Percentiles rank a stretch among this genome's conserved stretches.
These are phyloP conservation scores for Lyophyllum shimeji DNA, from an alignment of 768 basidiomycete genomes.

Conservation along the genomic window DNA sequence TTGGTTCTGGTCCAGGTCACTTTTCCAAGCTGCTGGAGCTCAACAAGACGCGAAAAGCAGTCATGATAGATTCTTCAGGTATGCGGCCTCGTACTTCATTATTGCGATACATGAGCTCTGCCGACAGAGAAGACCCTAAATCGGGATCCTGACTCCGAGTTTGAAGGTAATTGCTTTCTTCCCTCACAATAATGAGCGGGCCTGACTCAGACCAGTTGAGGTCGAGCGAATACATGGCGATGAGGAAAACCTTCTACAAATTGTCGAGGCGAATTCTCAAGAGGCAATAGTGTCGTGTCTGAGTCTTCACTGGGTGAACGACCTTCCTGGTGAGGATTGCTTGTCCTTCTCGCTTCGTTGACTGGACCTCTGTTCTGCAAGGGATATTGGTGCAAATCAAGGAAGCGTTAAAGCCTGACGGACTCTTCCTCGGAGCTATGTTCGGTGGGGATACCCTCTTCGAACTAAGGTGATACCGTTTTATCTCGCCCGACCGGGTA, in stretches of 20 bases:
- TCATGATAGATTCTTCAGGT: conserved; percentile 91
- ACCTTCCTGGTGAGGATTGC: conserved; percentile 74
- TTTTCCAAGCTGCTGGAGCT: conserved; percentile 79
- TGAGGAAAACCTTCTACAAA: conserved; percentile 75
- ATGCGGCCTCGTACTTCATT: conserved; percentile 17
- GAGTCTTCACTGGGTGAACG: conserved; percentile 96
- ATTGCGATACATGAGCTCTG: conserved; percentile 1
- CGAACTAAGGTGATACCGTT: conserved; percentile 68
- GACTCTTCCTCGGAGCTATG: conserved; percentile 92
- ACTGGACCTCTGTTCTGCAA: conserved; percentile 25
- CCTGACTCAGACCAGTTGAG: conserved; percentile 50
- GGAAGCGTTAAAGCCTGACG: conserved; percentile 84
- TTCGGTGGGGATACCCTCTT: conserved; percentile 96
- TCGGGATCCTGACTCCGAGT: conserved; percentile 76
- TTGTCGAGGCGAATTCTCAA: conserved; percentile 70
- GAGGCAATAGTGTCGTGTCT: conserved; percentile 93
- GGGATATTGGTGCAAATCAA: conserved; percentile 86
- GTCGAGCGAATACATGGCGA: conserved; percentile 78
- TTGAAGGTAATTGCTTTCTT: conserved; percentile 60
- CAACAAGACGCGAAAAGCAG: conserved; percentile 64
- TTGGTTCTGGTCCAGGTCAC: conserved; percentile 91
- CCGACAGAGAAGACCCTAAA: conserved; percentile 62
- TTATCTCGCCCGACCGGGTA: neutral
- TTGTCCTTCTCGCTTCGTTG: neutral
- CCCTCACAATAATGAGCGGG: conserved; percentile 2